Evolutionary conservation across 352 stramenopile genomes (phyloP).

Genomic region (Globisporangium carolinianum): DNA sequence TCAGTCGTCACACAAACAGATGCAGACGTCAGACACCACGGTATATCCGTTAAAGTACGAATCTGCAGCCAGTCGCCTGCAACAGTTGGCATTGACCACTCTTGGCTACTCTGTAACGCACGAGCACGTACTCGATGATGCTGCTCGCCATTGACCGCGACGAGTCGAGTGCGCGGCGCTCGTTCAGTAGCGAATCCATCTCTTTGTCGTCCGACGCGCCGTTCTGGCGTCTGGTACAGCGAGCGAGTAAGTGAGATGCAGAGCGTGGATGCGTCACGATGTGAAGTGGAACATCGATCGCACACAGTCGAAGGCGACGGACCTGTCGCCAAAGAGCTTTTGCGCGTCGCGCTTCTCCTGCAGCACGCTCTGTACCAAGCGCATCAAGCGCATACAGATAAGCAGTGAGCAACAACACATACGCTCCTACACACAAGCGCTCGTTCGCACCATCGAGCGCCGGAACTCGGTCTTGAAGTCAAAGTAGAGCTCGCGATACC

Average conservation of each 20-base stretch:
- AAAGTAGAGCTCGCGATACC: constrained; percentile 95
- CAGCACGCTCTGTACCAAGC: constrained; percentile 38
- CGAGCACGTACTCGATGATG: constrained; percentile 62
- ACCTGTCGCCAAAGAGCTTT: constrained; percentile 80
- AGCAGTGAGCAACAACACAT: neutral
- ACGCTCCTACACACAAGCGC: neutral
- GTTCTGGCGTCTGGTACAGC: constrained; percentile 26
- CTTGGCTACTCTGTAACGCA: too few relatives aligned
- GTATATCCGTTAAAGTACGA: too few relatives aligned
- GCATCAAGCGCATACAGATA: neutral
- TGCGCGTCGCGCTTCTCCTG: constrained; percentile 81
- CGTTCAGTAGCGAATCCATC: constrained; percentile 75
- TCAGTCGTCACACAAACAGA: neutral
- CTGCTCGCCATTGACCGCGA: constrained; percentile 75
- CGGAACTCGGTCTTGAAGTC: constrained; percentile 95
- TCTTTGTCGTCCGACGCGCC: constrained; percentile 52
- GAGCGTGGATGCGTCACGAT: neutral
- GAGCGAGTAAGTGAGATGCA: neutral
- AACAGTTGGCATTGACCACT: too few relatives aligned
- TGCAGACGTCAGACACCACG: neutral
- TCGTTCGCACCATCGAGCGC: constrained; percentile 55
- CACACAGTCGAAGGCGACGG: constrained; percentile 2
- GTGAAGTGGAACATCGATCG: neutral
- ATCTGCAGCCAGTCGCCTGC: too few relatives aligned
- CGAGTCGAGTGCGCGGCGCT: constrained; percentile 71